These are phyloP conservation scores for Inga laurina DNA, from an alignment of 306 rosid species.

Conservation along the genomic window DNA sequence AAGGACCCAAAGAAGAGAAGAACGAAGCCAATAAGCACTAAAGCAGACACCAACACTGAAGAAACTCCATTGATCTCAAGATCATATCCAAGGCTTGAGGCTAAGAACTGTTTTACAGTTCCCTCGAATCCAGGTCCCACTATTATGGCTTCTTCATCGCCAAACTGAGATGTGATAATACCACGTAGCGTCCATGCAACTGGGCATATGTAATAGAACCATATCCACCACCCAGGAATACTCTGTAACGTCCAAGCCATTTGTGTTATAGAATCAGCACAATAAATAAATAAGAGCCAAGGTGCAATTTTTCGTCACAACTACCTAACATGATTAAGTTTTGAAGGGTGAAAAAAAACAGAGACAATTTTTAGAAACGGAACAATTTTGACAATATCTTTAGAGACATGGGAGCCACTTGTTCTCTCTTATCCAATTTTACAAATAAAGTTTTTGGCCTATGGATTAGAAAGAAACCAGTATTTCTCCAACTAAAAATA, in stretches of 20 bases:
- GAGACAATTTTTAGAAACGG: too few species aligned
- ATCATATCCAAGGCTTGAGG: slow-evolving; percentile 57
- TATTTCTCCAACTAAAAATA: not conserved
- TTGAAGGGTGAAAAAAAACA: too few species aligned
- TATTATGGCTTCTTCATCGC: slow-evolving; percentile 65
- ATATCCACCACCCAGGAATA: slow-evolving; percentile 89
- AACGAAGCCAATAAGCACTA: slow-evolving; percentile 60
- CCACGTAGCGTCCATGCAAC: slow-evolving; percentile 92
- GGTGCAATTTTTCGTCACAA: too few species aligned
- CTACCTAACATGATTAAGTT: too few species aligned
- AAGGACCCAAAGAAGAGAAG: slow-evolving; percentile 65
- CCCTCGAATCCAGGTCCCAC: slow-evolving; percentile 76
- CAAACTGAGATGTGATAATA: slow-evolving; percentile 83
- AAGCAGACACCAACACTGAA: slow-evolving; percentile 46
- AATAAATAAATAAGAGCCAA: too few species aligned
- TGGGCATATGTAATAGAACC: slow-evolving; percentile 91
- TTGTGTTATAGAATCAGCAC: not conserved
- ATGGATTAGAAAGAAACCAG: too few species aligned
- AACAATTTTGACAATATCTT: too few species aligned
- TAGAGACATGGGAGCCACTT: too few species aligned
- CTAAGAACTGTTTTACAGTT: slow-evolving; percentile 66
- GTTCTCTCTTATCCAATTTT: too few species aligned
- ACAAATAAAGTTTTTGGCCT: too few species aligned
- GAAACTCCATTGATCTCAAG: slow-evolving; percentile 54
- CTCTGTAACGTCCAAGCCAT: slow-evolving; percentile 41